Percentiles rank a stretch among this genome's conserved stretches.
Evolutionary conservation across 2,329 filamentous ascomycete genomes (phyloP).

Genomic region (Nannizziopsis arthrosporioides): DNA sequence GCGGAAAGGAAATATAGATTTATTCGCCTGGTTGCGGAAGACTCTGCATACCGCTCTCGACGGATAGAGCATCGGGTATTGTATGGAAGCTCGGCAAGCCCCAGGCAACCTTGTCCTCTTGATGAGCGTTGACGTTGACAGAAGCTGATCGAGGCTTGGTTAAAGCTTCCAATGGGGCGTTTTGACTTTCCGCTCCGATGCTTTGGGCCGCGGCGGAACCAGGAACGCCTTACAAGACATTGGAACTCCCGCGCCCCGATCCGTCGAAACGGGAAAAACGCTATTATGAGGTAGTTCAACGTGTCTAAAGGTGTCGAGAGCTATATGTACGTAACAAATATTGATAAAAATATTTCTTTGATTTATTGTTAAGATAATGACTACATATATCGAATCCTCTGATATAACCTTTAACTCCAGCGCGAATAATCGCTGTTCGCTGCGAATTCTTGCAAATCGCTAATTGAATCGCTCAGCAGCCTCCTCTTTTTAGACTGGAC

Average conservation of each 20-base stretch:
- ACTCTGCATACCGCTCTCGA: slow-evolving; percentile 4
- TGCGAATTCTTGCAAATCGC: too few relatives aligned
- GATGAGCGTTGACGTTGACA: background rate
- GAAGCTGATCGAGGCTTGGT: background rate
- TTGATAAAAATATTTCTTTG: background rate
- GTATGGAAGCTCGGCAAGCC: background rate
- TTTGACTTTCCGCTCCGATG: background rate
- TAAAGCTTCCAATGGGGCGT: background rate
- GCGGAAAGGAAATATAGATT: background rate
- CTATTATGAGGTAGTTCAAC: too few relatives aligned
- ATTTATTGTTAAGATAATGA: background rate
- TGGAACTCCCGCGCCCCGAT: too few relatives aligned
- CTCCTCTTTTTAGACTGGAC: too few relatives aligned
- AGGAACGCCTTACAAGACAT: too few relatives aligned
- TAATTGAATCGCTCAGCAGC: too few relatives aligned
- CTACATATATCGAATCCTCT: background rate
- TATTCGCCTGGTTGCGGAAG: slow-evolving; percentile 1
- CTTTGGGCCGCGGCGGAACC: background rate
- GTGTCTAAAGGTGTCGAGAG: too few relatives aligned
- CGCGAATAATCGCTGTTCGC: too few relatives aligned
- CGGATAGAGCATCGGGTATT: slow-evolving; percentile 4
- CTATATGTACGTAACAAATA: too few relatives aligned
- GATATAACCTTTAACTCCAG: too few relatives aligned
- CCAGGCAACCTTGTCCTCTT: background rate
- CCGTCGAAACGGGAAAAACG: too few relatives aligned